These are phyloP conservation scores for Tricholoma flavovirens DNA, from an alignment of 768 basidiomycete species.

Conservation along the genomic window DNA sequence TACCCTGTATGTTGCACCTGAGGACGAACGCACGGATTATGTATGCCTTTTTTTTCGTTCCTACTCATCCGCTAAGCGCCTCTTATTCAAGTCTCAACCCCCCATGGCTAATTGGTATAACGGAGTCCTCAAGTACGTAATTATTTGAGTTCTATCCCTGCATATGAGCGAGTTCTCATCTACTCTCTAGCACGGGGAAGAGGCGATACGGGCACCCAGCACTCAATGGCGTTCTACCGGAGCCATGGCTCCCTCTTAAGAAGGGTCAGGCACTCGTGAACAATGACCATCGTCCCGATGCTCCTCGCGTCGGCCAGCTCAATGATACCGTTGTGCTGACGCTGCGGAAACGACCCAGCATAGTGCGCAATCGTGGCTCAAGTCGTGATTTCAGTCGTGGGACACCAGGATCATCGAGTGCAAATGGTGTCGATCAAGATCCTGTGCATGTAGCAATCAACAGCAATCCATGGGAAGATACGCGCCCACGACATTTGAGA, in stretches of 20 bases:
- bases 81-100: conserved; percentile 72
- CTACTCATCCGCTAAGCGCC: conserved; percentile 5
- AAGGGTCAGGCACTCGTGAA: conserved; percentile 76
- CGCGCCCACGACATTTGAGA: conserved; percentile 21
- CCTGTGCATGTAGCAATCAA: conserved; percentile 22
- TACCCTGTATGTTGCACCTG: conserved; percentile 90
- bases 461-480: conserved; percentile 65
- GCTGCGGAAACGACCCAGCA: conserved; percentile 65
- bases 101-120: conserved; percentile 95
- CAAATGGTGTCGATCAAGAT: conserved; percentile 6
- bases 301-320: conserved; percentile 33
- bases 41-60: conserved; percentile 30
- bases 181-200: conserved; percentile 71
- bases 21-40: conserved; percentile 89
- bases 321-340: conserved; percentile 77
- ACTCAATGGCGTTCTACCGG: conserved; percentile 85
- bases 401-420: conserved; percentile 8
- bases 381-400: conserved; percentile 13
- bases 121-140: conserved; percentile 80
- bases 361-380: conserved; percentile 30
- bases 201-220: conserved; percentile 94
- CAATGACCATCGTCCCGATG: conserved; percentile 32
- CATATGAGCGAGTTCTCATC: conserved; percentile 4
- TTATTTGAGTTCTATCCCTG: background rate
- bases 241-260: conserved; percentile 91